phyloP scores from a whole-genome alignment of 495 filamentous ascomycete genomes.

The Xylaria palmicola region DNA sequence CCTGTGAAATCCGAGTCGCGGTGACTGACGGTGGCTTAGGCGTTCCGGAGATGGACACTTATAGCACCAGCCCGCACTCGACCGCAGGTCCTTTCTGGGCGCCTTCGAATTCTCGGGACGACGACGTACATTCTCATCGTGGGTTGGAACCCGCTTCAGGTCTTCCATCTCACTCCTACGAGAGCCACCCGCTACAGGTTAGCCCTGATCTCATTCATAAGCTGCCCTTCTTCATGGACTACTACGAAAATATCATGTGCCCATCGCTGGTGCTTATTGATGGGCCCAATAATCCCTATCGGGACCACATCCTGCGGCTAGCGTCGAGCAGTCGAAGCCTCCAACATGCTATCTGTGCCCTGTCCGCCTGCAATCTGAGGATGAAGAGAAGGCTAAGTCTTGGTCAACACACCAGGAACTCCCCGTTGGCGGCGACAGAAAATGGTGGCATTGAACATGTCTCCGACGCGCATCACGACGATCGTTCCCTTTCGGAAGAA shows the following conservation, averaged over 20 bases:
- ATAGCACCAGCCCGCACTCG: conserved; percentile 46
- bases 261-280: conserved; percentile 91
- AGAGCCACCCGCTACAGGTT: conserved; percentile 39
- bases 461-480: conserved; percentile 39
- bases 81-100: conserved; percentile 42
- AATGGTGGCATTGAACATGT: conserved; percentile 32
- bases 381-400: conserved; percentile 58
- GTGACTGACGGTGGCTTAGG: conserved; percentile 36
- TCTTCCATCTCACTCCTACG: conserved; percentile 27
- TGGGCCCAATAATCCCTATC: conserved; percentile 77
- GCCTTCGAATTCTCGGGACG: conserved; percentile 38
- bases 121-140: conserved; percentile 36
- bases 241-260: conserved; percentile 87
- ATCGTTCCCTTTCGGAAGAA: conserved; percentile 66
- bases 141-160: conserved; percentile 27
- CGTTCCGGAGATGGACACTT: conserved; percentile 47
- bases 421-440: conserved; percentile 30
- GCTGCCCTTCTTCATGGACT: conserved; percentile 66
- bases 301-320: conserved; percentile 77
- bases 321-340: conserved; percentile 76
- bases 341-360: conserved; percentile 87
- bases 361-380: conserved; percentile 80
- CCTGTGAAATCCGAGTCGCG: conserved; percentile 23
- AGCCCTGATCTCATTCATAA: conserved; percentile 54
- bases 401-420: conserved; percentile 46